Base-by-base conservation (phyloP, 768 basidiomycete species). In the Boletus vermiculosoides region DNA sequence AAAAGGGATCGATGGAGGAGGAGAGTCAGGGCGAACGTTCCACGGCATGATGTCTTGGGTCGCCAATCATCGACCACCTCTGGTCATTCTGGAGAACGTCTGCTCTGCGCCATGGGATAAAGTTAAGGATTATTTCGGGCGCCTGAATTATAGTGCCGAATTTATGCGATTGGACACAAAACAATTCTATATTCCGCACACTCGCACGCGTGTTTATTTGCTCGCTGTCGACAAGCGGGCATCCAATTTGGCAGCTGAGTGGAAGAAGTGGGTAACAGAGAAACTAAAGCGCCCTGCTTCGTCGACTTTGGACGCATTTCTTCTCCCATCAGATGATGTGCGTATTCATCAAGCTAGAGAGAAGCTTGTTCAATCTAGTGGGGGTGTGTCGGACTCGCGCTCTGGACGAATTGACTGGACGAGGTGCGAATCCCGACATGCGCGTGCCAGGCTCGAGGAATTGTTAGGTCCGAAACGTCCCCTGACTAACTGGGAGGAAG, bases 31-130 rank as follows among this genome's bases (percentile, higher is more conserved):
- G 8, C 80, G 90, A 37, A 98, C 95, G 0, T 98, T 97, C 71
- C 83, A 87, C 42, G 95, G 95, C 10, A 98, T 98, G 95, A 84
- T 95, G 80, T 82, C 83, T 31, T 98, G 93, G 92, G 89, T 97
- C 44, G 81, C 78, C 49, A 87, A 85, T 39, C 91, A 95, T 71
- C 83, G 88, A 22, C 94, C 95, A 1, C 88, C 91, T 2, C 71
- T 98, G n/a, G 92, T 97, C 64, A 90, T 98, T 62, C 79, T 97
- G 20, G 95, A 98, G 71, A 98, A 98, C 66, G 95, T 98, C 34
- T 93, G 90, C 67, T 81, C 83, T 46, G 95, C 95, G 0, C 94
- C 95, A 5, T 98, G 95, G 94, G 71, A 74, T 1, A 73, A 77
- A 33, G 92, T 96, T n/a, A 78, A 81, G 52, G 73, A 83, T 42